Evolutionary conservation across 1,139 yeast species (phyloP).

Genomic region (Geotrichum histeridarum): DNA sequence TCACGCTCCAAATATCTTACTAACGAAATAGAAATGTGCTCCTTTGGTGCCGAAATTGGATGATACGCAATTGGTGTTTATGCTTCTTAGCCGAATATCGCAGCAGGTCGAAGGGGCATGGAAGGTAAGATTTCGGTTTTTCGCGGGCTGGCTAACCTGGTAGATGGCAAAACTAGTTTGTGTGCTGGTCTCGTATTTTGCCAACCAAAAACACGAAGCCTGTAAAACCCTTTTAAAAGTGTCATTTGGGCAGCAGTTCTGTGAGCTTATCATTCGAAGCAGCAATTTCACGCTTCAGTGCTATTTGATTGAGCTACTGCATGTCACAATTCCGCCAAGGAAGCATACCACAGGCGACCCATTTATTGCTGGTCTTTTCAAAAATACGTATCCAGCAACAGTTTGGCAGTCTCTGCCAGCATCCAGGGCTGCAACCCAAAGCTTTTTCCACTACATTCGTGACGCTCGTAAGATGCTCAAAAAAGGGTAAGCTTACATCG

Average conservation of each 20-base stretch:
- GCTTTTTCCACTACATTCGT: constrained; percentile 5
- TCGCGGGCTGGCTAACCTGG: background rate
- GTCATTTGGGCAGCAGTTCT: constrained; percentile 2
- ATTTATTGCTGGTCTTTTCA: constrained; percentile 13
- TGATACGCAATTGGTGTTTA: constrained; percentile 7
- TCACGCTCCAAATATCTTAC: no score
- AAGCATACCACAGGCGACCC: constrained; percentile 15
- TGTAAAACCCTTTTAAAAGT: constrained; percentile 14
- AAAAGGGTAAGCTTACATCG: constrained; percentile 1
- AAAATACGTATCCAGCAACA: constrained; percentile 6
- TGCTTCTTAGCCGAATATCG: constrained; percentile 17
- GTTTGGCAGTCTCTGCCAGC: constrained; percentile 15
- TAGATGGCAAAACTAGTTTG: constrained; percentile 19
- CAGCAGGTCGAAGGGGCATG: constrained; percentile 15
- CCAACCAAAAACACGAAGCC: constrained; percentile 16
- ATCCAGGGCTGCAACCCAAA: constrained; percentile 3
- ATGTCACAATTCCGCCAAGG: constrained; percentile 12
- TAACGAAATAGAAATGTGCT: constrained; percentile 13
- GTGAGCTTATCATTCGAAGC: constrained; percentile 11
- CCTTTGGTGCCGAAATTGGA: constrained; percentile 9
- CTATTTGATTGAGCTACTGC: constrained; percentile 15
- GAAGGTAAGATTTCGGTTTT: constrained; percentile 13
- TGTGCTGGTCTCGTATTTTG: constrained; percentile 9
- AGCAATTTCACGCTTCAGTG: constrained; percentile 16
- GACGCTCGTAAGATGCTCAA: background rate